phyloP scores from a whole-genome alignment of 345 rosid genomes.

The Microthlaspi erraticum region DNA sequence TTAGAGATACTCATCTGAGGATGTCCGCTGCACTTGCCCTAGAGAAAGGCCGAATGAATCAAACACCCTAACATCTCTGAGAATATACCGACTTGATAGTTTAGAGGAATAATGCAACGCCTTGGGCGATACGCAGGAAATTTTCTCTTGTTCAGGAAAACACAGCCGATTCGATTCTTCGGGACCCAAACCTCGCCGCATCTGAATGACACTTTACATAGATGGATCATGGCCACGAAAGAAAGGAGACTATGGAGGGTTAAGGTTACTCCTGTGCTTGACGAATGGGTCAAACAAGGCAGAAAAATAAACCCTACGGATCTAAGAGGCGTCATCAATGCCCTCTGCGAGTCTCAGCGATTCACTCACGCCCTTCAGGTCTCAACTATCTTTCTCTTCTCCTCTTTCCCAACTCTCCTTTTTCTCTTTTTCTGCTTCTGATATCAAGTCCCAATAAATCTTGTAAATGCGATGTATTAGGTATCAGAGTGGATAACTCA shows the following conservation, averaged over 20 bases:
- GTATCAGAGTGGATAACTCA: slow-evolving; percentile 21
- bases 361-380: slow-evolving; percentile 29
- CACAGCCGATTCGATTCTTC: slow-evolving; percentile 8
- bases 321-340: slow-evolving; percentile 18
- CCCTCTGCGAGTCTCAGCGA: slow-evolving; percentile 22
- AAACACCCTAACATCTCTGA: neutral
- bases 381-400: neutral
- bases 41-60: neutral
- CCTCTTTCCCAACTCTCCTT: neutral
- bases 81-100: neutral
- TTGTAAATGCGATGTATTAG: slow-evolving; percentile 10
- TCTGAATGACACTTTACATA: slow-evolving; percentile 26
- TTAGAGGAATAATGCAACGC: slow-evolving; percentile 6
- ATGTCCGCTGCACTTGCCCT: no score
- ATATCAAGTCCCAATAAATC: neutral
- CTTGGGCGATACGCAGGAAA: slow-evolving; percentile 22
- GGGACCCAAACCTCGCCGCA: slow-evolving; percentile 6
- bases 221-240: neutral
- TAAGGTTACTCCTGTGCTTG: slow-evolving; percentile 9
- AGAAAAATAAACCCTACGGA: slow-evolving; percentile 16
- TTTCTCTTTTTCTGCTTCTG: neutral
- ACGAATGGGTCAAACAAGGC: slow-evolving; percentile 27
- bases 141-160: neutral
- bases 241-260: neutral
- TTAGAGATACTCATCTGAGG: no score